phyloP scores from a whole-genome alignment of 805 yeast species.

The Pichia gijzeniarum region DNA sequence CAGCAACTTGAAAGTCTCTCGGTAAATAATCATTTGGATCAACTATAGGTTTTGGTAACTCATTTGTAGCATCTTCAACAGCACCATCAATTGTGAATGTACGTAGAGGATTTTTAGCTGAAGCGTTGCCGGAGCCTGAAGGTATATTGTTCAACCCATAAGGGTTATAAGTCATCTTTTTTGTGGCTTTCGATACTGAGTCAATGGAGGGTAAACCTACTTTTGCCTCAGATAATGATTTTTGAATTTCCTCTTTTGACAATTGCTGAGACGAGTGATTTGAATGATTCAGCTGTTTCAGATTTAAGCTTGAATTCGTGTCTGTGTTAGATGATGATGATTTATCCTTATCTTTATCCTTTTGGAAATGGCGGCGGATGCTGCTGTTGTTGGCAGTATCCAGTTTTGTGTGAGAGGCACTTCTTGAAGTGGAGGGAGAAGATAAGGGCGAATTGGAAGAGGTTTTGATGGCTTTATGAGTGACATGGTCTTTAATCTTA shows the following conservation, averaged over 20 bases:
- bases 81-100: conserved; percentile 11
- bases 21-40: conserved; percentile 69
- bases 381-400: not conserved
- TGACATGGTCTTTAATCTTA: conserved; percentile 7
- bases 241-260: conserved; percentile 9
- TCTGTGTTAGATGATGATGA: not conserved
- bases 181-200: conserved; percentile 17
- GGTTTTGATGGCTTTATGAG: not conserved
- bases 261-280: not conserved
- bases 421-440: not conserved
- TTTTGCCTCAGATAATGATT: conserved; percentile 8
- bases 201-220: conserved; percentile 29
- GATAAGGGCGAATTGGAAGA: not conserved
- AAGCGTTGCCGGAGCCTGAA: not conserved
- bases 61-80: conserved; percentile 37
- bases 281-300: no score
- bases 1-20: conserved; percentile 43
- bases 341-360: not conserved
- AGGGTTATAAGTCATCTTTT: conserved; percentile 56
- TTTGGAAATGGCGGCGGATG: not conserved
- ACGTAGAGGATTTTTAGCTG: conserved; percentile 31
- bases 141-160: conserved; percentile 37
- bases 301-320: not conserved
- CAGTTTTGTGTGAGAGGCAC: conserved; percentile 2
- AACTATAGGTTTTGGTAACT: conserved; percentile 56